These are phyloP conservation scores for Lactarius vividus DNA, from an alignment of 768 basidiomycete genomes.

Conservation along the genomic window DNA sequence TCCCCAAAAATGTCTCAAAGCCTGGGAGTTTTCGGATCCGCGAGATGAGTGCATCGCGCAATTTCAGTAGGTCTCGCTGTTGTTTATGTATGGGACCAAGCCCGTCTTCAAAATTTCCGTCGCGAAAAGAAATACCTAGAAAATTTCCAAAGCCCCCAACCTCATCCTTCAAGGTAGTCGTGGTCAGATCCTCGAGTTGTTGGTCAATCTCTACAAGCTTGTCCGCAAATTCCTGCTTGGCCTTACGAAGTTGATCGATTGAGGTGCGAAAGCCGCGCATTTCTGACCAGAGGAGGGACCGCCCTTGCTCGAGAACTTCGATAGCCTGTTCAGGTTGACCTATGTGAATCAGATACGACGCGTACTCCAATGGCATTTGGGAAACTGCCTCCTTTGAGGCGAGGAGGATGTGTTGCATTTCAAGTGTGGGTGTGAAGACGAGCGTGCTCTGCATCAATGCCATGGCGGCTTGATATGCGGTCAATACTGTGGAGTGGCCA, in stretches of 20 bases:
- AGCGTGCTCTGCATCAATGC: background rate
- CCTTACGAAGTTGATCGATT: background rate
- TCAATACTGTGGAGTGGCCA: background rate
- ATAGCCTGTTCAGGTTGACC: background rate
- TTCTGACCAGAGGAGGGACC: constrained; percentile 20
- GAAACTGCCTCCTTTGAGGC: background rate
- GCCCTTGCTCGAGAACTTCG: constrained; percentile 18
- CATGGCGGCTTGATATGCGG: background rate
- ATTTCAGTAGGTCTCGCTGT: background rate
- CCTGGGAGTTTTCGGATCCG: background rate
- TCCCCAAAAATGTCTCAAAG: background rate
- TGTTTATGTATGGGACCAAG: background rate
- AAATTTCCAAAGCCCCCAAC: background rate
- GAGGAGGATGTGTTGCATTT: background rate
- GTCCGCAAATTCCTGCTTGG: background rate
- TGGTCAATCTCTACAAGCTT: background rate
- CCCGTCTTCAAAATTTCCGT: no score
- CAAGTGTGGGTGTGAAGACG: background rate
- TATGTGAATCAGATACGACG: background rate
- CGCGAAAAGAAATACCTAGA: background rate
- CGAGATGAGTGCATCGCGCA: background rate
- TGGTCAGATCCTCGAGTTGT: background rate
- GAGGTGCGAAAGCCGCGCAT: constrained; percentile 18
- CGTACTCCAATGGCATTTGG: background rate
- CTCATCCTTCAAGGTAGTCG: background rate